Base-by-base conservation (phyloP, 768 basidiomycete species). In the Hygrophorus russula region DNA sequence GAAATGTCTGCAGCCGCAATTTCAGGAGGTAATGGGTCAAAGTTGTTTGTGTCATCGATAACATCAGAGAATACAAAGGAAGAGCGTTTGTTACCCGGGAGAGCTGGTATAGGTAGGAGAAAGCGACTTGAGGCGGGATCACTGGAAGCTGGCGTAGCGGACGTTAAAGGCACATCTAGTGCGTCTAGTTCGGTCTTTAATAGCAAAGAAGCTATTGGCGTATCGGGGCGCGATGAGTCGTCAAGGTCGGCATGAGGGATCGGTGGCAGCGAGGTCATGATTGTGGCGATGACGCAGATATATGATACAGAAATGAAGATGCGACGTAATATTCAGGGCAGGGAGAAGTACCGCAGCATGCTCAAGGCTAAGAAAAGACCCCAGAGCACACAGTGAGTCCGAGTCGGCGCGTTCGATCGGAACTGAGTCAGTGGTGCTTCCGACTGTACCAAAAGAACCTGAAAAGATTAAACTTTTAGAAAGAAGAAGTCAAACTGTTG, bases 191-290 rank as follows among this genome's bases (percentile, higher is more conserved):
- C 35, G 14, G 38, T 30, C 10, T 46, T 42, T n/a, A 53, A 41
- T 36, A 52, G 49, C 33, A 42, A 42, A 24, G 51, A 50, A 32
- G 55, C 53, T 27, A 51, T 49, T 44, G 57, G 51, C 36, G 59
- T 54, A 39, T 63, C 58, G 41, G 58, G 52, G 49, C 55, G 61
- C 54, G 48, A 51, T 42, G 41, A 42, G 50, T 61, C 61, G 51
- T 60, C 32, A 30, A 19, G 36, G 20, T 43, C 42, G 19, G 32
- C 18, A 19, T 43, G 32, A 18, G 31, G 5, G 19, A 17, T 24
- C 6, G 33, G 20, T 3, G 42, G 31, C 42, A 36, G 18, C 13
- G 42, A 2, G 33, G 42, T 32, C 41, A 42, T 42, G 27, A 17
- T 43, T 24, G 24, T 3, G 7, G 24, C 24, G 24, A 24, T 24